Evolutionary conservation across 257 asterid species (phyloP).

Genomic region (Jasminum sambac): DNA sequence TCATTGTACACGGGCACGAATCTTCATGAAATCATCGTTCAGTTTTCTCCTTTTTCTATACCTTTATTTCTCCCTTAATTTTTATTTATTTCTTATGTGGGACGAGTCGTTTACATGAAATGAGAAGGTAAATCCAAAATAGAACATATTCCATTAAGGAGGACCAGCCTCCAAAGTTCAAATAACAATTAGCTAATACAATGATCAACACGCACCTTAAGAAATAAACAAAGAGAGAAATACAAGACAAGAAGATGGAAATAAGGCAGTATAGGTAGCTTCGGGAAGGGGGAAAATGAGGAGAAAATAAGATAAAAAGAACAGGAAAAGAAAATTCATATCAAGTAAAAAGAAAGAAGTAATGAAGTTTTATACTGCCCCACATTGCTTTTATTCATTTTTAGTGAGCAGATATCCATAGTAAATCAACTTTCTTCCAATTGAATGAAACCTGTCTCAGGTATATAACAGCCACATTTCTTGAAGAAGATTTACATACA

Average conservation of each 20-base stretch:
- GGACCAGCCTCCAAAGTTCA: not conserved
- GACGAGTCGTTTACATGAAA: not conserved
- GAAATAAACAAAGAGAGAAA: not conserved
- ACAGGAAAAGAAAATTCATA: not conserved
- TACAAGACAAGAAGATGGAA: not conserved
- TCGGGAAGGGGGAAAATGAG: not conserved
- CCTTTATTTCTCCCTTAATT: not conserved
- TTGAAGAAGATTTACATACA: slow-evolving; percentile 16
- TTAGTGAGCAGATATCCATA: not conserved
- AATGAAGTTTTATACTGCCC: not conserved
- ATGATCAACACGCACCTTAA: not conserved
- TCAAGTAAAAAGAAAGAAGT: not conserved
- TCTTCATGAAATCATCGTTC: not conserved
- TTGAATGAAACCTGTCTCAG: not conserved
- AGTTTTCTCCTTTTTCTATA: slow-evolving; percentile 5
- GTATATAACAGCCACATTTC: not conserved
- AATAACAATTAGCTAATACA: not conserved
- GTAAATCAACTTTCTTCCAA: slow-evolving; percentile 1
- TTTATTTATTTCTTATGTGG: not conserved
- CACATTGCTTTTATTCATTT: not conserved
- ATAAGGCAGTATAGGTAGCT: not conserved
- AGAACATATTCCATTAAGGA: not conserved
- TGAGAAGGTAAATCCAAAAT: not conserved
- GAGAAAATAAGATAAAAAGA: too few relatives aligned
- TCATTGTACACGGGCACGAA: not conserved